These are phyloP conservation scores for Leccinum ochraceum DNA, from an alignment of 768 basidiomycete genomes.

Conservation along the genomic window DNA sequence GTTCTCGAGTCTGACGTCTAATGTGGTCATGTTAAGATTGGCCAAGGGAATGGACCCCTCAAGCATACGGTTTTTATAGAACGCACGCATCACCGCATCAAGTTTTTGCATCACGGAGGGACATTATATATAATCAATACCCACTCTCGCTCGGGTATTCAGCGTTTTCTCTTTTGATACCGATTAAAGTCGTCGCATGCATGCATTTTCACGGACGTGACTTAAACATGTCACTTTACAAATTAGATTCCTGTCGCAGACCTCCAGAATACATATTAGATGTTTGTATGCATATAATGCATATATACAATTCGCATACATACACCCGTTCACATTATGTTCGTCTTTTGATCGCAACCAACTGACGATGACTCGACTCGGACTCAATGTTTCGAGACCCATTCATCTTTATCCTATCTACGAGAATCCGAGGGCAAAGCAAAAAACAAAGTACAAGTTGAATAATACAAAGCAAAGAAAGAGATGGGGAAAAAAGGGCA, in stretches of 20 bases:
- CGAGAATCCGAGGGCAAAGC: neutral
- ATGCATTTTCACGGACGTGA: too few species aligned
- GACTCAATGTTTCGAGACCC: too few species aligned
- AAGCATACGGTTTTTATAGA: constrained; percentile 45
- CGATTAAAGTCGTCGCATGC: too few species aligned
- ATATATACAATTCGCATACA: too few species aligned
- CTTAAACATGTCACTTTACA: too few species aligned
- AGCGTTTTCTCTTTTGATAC: neutral
- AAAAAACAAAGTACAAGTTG: neutral
- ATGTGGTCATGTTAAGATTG: constrained; percentile 49
- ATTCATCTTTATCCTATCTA: neutral
- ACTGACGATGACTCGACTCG: too few species aligned
- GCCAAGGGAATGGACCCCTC: constrained; percentile 42
- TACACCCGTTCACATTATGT: too few species aligned
- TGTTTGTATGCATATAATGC: too few species aligned
- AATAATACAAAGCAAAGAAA: neutral
- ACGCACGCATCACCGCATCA: neutral
- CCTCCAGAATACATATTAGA: too few species aligned
- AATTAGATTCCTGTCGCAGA: too few species aligned
- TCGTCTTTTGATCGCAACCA: too few species aligned
- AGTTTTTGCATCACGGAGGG: neutral
- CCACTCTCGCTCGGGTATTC: neutral
- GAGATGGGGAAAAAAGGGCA: neutral
- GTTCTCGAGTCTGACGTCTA: constrained; percentile 53
- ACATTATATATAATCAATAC: neutral